phyloP scores from a whole-genome alignment of 2,329 filamentous ascomycete genomes.

The Hymenoscyphus scutula region DNA sequence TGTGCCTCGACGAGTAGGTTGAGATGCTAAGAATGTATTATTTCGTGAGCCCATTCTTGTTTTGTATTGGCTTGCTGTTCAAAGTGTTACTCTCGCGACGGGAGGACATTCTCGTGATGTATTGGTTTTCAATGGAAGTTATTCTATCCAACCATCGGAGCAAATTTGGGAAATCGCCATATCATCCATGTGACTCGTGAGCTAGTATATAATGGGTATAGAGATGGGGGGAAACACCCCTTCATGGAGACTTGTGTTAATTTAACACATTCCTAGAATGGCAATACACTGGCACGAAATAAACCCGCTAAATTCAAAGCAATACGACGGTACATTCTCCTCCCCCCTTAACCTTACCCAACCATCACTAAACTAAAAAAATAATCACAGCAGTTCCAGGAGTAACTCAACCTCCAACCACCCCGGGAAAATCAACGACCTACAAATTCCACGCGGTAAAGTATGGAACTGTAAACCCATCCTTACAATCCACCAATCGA shows the following conservation, averaged over 20 bases:
- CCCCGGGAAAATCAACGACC: constrained; percentile 9
- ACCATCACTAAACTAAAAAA: too few species aligned
- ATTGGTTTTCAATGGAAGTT: constrained; percentile 28
- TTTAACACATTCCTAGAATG: constrained; percentile 38
- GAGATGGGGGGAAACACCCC: background rate
- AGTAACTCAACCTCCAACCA: constrained; percentile 11
- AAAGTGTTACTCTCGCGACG: constrained; percentile 19
- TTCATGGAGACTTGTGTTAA: constrained; percentile 21
- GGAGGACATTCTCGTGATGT: constrained; percentile 51
- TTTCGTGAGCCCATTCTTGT: background rate
- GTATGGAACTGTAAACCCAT: constrained; percentile 41
- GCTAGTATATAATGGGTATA: constrained; percentile 44
- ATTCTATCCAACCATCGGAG: constrained; percentile 14
- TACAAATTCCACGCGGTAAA: constrained; percentile 22
- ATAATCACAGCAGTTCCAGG: constrained; percentile 21
- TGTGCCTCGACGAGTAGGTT: constrained; percentile 15
- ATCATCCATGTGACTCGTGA: constrained; percentile 37
- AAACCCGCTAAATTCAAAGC: constrained; percentile 34
- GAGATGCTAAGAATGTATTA: background rate
- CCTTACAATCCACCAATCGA: constrained; percentile 43
- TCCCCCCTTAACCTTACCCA: too few species aligned
- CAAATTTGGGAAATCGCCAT: background rate
- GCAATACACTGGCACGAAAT: constrained; percentile 50
- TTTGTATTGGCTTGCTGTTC: constrained; percentile 18
- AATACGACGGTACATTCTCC: constrained; percentile 18